Conservation (phyloP, 495 filamentous ascomycete genomes). For the Tuber brumale region DNA sequence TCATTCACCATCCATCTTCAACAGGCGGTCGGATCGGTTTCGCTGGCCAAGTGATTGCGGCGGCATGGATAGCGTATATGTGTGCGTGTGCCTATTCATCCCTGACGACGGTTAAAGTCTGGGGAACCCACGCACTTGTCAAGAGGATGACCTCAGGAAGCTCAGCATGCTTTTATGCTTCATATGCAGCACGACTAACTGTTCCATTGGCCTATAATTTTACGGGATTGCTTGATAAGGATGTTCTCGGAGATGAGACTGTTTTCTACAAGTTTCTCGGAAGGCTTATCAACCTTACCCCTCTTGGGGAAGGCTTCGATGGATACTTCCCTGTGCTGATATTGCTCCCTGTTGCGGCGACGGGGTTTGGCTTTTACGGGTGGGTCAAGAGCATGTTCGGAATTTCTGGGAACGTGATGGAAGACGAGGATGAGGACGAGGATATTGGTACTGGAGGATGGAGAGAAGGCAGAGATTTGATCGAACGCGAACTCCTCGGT, state of each 20-base stretch:
- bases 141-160: constrained; percentile 83
- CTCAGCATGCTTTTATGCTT: constrained; percentile 89
- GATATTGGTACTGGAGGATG: constrained; percentile 66
- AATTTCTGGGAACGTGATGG: constrained; percentile 67
- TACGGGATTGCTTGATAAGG: constrained; percentile 69
- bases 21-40: constrained; percentile 68
- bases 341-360: constrained; percentile 72
- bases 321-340: constrained; percentile 82
- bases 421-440: constrained; percentile 63
- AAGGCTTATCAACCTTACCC: constrained; percentile 72
- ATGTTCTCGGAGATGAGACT: constrained; percentile 57
- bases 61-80: constrained; percentile 92
- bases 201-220: constrained; percentile 95
- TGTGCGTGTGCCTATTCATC: constrained; percentile 74
- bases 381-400: constrained; percentile 69
- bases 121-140: constrained; percentile 87
- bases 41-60: constrained; percentile 73
- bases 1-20: constrained; percentile 67
- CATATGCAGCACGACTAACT: constrained; percentile 79
- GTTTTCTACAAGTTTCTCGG: constrained; percentile 86
- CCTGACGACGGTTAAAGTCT: constrained; percentile 83
- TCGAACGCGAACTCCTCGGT: constrained; percentile 79
- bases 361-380: constrained; percentile 79
- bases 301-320: constrained; percentile 76
- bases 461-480: constrained; percentile 89